These are phyloP conservation scores for Calocybe cyanea DNA, from an alignment of 768 basidiomycete species.

Conservation along the genomic window DNA sequence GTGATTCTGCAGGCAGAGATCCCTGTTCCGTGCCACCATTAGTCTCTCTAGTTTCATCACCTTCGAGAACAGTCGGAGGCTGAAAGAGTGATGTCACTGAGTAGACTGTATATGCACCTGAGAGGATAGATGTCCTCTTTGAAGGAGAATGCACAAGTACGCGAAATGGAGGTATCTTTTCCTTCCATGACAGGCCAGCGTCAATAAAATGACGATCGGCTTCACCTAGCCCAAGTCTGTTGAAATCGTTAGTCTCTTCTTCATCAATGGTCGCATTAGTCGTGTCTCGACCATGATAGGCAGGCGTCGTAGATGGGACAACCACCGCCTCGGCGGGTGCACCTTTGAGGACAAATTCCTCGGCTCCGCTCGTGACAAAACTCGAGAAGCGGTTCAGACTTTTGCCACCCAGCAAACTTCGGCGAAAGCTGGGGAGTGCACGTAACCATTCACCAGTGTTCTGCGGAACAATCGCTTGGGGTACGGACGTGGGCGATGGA, in stretches of 20 bases:
- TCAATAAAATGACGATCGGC: slow-evolving; percentile 72
- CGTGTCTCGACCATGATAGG: slow-evolving; percentile 25
- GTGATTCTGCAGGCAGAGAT: slow-evolving; percentile 2
- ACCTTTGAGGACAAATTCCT: slow-evolving; percentile 78
- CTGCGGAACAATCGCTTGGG: slow-evolving; percentile 53
- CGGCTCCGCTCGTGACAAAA: slow-evolving; percentile 84
- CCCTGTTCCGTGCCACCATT: slow-evolving; percentile 15
- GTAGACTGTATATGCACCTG: slow-evolving; percentile 74
- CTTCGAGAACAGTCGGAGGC: slow-evolving; percentile 18
- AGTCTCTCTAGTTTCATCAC: slow-evolving; percentile 12
- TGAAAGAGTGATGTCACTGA: slow-evolving; percentile 72
- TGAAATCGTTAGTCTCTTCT: slow-evolving; percentile 37
- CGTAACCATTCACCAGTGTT: slow-evolving; percentile 65
- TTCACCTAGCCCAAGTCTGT: slow-evolving; percentile 44
- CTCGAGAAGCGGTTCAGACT: slow-evolving; percentile 81
- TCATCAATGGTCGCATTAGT: slow-evolving; percentile 34
- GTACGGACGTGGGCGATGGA: slow-evolving; percentile 38
- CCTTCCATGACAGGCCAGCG: slow-evolving; percentile 66
- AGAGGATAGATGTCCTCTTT: slow-evolving; percentile 55
- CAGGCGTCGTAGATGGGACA: slow-evolving; percentile 9
- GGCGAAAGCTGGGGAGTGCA: slow-evolving; percentile 63
- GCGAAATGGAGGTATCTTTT: slow-evolving; percentile 68
- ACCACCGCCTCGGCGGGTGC: slow-evolving; percentile 30
- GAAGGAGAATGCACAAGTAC: slow-evolving; percentile 78
- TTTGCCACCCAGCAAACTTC: slow-evolving; percentile 72